Percentiles rank a stretch among this genome's conserved stretches.
Conservation (phyloP, 2,329 filamentous ascomycete species). For the Xylariaceae sp. region DNA sequence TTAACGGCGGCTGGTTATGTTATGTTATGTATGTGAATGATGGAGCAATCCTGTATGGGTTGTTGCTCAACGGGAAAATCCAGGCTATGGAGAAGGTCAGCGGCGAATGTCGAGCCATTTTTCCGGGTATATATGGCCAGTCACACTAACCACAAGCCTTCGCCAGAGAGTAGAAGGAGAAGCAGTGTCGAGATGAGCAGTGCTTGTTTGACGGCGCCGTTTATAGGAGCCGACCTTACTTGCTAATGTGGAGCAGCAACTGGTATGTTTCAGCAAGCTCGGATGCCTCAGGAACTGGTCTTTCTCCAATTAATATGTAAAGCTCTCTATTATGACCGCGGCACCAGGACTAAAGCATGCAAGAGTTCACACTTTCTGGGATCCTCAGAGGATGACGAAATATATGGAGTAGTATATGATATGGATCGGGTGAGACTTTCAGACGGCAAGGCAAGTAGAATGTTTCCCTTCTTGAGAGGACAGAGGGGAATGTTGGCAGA, state of each 20-base stretch:
- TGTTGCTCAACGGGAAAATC: constrained; percentile 2
- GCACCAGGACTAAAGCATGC: not conserved
- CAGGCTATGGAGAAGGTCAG: constrained; percentile 15
- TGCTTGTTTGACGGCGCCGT: not conserved
- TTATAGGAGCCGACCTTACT: not conserved
- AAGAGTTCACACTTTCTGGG: not conserved
- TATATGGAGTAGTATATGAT: not conserved
- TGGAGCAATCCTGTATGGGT: not conserved
- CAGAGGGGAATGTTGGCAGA: not conserved
- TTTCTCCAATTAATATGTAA: not conserved
- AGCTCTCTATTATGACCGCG: not conserved
- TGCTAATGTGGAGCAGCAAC: not conserved
- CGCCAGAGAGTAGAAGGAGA: not conserved
- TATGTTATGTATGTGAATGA: not conserved
- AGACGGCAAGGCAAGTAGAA: not conserved
- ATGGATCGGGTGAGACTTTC: not conserved
- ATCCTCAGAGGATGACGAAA: not conserved
- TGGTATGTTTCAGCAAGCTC: not conserved
- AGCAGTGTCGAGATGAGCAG: not conserved
- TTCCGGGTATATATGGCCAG: not conserved
- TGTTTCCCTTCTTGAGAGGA: not conserved
- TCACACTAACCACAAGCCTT: not conserved
- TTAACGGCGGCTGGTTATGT: not conserved
- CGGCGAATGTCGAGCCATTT: not conserved
- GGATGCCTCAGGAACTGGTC: not conserved